Evolutionary conservation across 2,329 filamentous ascomycete species (phyloP).

Genomic region (Ophiosphaerella korrae): DNA sequence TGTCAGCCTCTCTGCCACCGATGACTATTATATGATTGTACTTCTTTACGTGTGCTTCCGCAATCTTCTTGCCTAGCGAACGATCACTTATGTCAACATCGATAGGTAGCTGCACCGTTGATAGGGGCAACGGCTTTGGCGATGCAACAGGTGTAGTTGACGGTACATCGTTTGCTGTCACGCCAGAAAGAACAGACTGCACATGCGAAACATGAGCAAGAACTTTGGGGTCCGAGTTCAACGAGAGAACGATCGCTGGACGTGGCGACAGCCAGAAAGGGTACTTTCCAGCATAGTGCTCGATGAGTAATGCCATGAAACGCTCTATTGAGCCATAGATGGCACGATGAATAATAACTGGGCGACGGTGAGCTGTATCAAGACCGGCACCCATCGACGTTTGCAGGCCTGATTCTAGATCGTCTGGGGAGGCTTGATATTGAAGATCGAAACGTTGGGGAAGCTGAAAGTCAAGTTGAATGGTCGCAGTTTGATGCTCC

Average conservation of each 20-base stretch:
- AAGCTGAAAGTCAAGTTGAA: conserved; percentile 89
- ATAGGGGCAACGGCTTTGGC: conserved; percentile 50
- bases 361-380: conserved; percentile 47
- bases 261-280: conserved; percentile 88
- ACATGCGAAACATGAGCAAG: conserved; percentile 55
- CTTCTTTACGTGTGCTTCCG: conserved; percentile 71
- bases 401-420: conserved; percentile 61
- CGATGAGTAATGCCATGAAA: conserved; percentile 82
- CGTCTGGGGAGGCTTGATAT: conserved; percentile 72
- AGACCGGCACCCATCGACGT: conserved; percentile 46
- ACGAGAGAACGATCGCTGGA: conserved; percentile 74
- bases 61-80: conserved; percentile 70
- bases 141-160: conserved; percentile 12
- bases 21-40: conserved; percentile 77
- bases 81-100: conserved; percentile 71
- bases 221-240: conserved; percentile 66
- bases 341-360: conserved; percentile 84
- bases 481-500: conserved; percentile 85
- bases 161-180: conserved; percentile 21
- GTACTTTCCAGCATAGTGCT: conserved; percentile 77
- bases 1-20: conserved; percentile 53
- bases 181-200: conserved; percentile 37
- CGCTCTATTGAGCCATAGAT: conserved; percentile 84
- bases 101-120: conserved; percentile 68
- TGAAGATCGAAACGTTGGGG: conserved; percentile 79